These are phyloP conservation scores for Malus sylvestris DNA, from an alignment of 306 rosid genomes.

Conservation along the genomic window DNA sequence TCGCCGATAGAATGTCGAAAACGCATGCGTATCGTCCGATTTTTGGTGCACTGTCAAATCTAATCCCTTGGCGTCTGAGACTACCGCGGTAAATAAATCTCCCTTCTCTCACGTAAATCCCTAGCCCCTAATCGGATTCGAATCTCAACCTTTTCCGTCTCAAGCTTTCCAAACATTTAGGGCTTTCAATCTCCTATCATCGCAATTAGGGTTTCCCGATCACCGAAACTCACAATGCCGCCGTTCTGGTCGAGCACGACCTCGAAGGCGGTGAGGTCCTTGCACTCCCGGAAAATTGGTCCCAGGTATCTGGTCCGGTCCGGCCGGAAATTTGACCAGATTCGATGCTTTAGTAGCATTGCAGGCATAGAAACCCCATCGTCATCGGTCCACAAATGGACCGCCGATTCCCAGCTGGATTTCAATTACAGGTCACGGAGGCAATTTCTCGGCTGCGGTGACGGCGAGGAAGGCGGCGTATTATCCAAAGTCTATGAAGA, in stretches of 20 bases:
- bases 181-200: neutral
- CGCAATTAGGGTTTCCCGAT: slow-evolving; percentile 10
- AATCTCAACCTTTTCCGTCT: neutral
- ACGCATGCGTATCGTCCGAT: neutral
- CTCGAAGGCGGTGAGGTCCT: slow-evolving; percentile 45
- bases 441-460: slow-evolving; percentile 78
- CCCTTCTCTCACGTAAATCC: neutral
- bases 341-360: slow-evolving; percentile 34
- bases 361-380: slow-evolving; percentile 22
- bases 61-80: neutral
- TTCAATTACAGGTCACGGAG: slow-evolving; percentile 19
- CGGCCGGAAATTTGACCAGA: slow-evolving; percentile 13
- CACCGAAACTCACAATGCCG: slow-evolving; percentile 40
- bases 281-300: slow-evolving; percentile 37
- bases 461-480: slow-evolving; percentile 69
- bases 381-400: slow-evolving; percentile 22
- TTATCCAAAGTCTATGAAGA: slow-evolving; percentile 79
- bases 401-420: slow-evolving; percentile 12
- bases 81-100: neutral
- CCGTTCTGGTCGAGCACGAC: slow-evolving; percentile 46
- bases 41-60: neutral
- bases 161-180: neutral
- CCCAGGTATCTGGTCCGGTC: slow-evolving; percentile 31
- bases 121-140: neutral
- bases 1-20: neutral